A percentile compares a stretch with the other conserved stretches of the same genome.
Conservation (phyloP, 306 rosid genomes). For the Prunus dulcis region DNA sequence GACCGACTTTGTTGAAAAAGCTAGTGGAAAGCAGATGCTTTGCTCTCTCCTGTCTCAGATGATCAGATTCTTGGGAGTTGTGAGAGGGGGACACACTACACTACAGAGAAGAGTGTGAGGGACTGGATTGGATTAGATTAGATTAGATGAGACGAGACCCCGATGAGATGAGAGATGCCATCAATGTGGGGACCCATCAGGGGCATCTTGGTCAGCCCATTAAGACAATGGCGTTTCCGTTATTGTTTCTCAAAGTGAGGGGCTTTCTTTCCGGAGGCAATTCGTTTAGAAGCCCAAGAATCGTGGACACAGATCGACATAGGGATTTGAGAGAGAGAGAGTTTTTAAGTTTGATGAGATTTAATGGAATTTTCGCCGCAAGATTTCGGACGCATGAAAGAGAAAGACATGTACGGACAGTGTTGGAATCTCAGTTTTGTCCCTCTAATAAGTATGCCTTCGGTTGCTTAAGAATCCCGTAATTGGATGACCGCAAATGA, state of each 20-base stretch:
- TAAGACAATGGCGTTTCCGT: background rate
- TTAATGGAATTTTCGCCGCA: slow-evolving; percentile 19
- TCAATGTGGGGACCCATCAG: slow-evolving; percentile 10
- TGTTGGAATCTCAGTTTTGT: slow-evolving; percentile 13
- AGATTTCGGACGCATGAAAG: background rate
- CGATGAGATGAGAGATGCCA: slow-evolving; percentile 9
- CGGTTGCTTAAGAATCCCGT: too few species aligned
- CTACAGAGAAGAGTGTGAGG: background rate
- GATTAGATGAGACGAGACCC: background rate
- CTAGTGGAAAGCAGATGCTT: slow-evolving; percentile 24
- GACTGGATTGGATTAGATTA: background rate
- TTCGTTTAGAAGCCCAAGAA: slow-evolving; percentile 33
- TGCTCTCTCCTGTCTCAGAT: background rate
- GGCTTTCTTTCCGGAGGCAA: background rate
- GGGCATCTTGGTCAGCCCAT: slow-evolving; percentile 10
- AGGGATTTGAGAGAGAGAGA: slow-evolving; percentile 45
- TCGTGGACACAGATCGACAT: slow-evolving; percentile 56
- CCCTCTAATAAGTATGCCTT: background rate
- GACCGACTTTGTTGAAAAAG: slow-evolving; percentile 19
- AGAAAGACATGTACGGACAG: slow-evolving; percentile 29
- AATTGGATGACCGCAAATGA: too few species aligned
- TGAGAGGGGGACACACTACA: background rate
- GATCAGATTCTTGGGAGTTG: slow-evolving; percentile 21
- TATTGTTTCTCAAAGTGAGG: background rate
- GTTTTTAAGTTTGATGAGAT: background rate